Conservation (phyloP, 2,329 filamentous ascomycete genomes). For the Diaporthe sp. region DNA sequence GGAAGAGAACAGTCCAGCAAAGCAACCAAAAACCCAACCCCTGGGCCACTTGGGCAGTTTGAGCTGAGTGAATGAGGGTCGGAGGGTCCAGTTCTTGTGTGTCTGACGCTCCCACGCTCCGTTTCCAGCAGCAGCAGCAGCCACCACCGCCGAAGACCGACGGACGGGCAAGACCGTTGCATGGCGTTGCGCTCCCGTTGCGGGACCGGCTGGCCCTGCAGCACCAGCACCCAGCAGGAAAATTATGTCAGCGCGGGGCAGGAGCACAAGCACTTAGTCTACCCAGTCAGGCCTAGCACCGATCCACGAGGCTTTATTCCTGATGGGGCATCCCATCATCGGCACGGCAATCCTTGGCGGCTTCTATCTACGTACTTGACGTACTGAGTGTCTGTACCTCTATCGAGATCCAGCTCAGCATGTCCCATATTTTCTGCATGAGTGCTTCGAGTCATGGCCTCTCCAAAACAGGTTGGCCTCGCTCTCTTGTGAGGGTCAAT, state of each 20-base stretch:
- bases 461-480: neutral
- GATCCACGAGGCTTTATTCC: constrained; percentile 8
- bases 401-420: constrained; percentile 1
- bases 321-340: constrained; percentile 47
- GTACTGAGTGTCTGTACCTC: neutral
- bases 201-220: constrained; percentile 32
- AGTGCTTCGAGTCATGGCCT: neutral
- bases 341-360: constrained; percentile 57
- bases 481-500: neutral
- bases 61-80: neutral
- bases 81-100: constrained; percentile 28
- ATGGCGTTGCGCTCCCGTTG: constrained; percentile 29
- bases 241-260: constrained; percentile 37
- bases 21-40: constrained; percentile 5
- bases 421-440: constrained; percentile 13
- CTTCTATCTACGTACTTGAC: neutral
- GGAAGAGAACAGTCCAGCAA: constrained; percentile 3
- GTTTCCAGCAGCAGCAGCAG: neutral
- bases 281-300: constrained; percentile 65
- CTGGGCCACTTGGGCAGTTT: constrained; percentile 18
- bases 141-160: constrained; percentile 19
- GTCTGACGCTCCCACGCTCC: constrained; percentile 21
- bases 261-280: constrained; percentile 61
- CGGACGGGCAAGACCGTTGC: constrained; percentile 30
- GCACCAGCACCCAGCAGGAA: neutral